phyloP scores from a whole-genome alignment of 768 basidiomycete species.

The Lentinula boryana region DNA sequence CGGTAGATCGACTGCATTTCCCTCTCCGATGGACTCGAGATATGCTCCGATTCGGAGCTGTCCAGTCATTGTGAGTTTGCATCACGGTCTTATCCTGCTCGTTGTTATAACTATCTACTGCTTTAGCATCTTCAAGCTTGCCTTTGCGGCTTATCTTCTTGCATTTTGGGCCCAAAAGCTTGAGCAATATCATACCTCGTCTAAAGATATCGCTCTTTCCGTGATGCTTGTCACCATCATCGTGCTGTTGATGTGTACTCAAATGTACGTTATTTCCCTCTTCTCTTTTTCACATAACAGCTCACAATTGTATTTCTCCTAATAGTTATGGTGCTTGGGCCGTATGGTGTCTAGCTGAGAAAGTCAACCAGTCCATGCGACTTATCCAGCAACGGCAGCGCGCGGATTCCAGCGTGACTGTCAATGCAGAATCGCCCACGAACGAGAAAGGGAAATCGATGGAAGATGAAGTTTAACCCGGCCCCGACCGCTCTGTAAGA shows the following conservation, averaged over 20 bases:
- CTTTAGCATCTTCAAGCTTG: slow-evolving; percentile 3
- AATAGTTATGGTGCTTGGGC: slow-evolving; percentile 1
- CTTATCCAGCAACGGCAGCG: not conserved
- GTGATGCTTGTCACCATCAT: not conserved
- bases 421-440: not conserved
- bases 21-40: not conserved
- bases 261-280: not conserved
- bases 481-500: too few species aligned
- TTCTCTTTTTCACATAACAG: not conserved
- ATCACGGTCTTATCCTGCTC: too few species aligned
- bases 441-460: not conserved
- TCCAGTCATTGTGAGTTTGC: not conserved
- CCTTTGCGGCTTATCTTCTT: not conserved
- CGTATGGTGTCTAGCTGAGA: not conserved
- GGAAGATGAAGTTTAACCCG: not conserved
- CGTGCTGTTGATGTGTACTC: not conserved
- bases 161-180: slow-evolving; percentile 2
- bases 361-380: not conserved
- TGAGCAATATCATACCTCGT: not conserved
- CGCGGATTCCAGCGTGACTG: not conserved
- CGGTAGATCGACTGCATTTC: not conserved
- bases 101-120: not conserved
- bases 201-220: not conserved
- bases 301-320: not conserved
- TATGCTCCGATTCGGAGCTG: not conserved